Percentiles rank a stretch among this genome's conserved stretches.
Conservation (phyloP, 108 stramenopile genomes). For the Cyclostephanos tholiformis region DNA sequence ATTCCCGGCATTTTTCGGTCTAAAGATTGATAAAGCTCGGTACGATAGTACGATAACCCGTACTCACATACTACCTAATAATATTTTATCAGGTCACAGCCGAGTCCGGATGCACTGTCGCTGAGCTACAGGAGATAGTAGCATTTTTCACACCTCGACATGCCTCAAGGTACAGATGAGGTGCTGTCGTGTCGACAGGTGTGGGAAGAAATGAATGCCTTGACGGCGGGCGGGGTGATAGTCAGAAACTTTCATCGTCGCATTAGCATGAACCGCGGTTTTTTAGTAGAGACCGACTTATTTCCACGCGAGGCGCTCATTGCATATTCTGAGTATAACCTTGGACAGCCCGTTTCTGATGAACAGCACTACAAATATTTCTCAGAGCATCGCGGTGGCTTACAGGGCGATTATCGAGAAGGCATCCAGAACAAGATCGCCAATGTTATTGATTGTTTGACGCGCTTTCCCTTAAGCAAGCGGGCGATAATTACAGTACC, state of each 20-base stretch:
- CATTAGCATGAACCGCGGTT: conserved; percentile 45
- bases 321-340: conserved; percentile 61
- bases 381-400: conserved; percentile 55
- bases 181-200: too few relatives aligned
- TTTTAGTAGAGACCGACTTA: conserved; percentile 58
- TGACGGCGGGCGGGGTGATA: neutral
- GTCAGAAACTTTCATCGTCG: conserved; percentile 65
- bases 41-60: too few relatives aligned
- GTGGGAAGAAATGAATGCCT: too few relatives aligned
- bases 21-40: too few relatives aligned
- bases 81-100: too few relatives aligned
- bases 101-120: too few relatives aligned
- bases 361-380: conserved; percentile 56
- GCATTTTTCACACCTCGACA: too few relatives aligned
- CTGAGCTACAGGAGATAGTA: too few relatives aligned
- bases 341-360: conserved; percentile 56
- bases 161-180: too few relatives aligned
- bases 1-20: too few relatives aligned
- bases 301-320: conserved; percentile 62
- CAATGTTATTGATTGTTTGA: conserved; percentile 66
- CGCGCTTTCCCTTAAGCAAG: conserved; percentile 54
- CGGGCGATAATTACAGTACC: conserved; percentile 70
- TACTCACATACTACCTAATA: too few relatives aligned
- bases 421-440: conserved; percentile 59
- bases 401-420: conserved; percentile 67